A percentile compares a stretch with the other conserved stretches of the same genome.
These are phyloP conservation scores for Blepharisma japonicum DNA, from an alignment of 73 alveolate genomes.

Conservation along the genomic window DNA sequence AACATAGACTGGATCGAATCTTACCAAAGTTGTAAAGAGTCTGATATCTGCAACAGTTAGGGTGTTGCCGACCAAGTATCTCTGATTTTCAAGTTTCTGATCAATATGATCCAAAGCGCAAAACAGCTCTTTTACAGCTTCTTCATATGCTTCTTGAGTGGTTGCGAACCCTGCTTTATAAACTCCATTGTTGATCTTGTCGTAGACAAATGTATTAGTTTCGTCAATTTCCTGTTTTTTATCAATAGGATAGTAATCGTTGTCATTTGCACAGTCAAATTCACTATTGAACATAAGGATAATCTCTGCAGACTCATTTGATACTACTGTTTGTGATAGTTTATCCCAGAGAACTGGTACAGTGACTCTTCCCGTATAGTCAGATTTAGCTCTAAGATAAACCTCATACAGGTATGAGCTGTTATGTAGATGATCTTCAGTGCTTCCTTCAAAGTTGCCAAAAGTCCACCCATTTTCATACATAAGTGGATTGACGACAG, in stretches of 20 bases:
- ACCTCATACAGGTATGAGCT: conserved; percentile 13
- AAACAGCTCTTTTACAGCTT: conserved; percentile 43
- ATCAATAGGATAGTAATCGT: conserved; percentile 34
- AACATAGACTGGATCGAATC: conserved; percentile 60
- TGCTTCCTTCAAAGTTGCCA: conserved; percentile 16
- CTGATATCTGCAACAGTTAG: conserved; percentile 36
- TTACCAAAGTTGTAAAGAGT: conserved; percentile 54
- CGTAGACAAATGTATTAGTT: conserved; percentile 56
- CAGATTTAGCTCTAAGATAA: conserved; percentile 22
- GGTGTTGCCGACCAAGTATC: conserved; percentile 26
- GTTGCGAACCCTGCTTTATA: conserved; percentile 55
- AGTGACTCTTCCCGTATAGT: conserved; percentile 31
- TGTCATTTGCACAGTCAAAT: neutral
- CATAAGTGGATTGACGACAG: conserved; percentile 28
- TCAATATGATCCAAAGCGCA: conserved; percentile 44
- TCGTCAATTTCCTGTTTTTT: conserved; percentile 33
- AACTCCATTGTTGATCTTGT: conserved; percentile 58
- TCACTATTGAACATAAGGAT: conserved; percentile 37
- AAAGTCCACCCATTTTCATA: conserved; percentile 20
- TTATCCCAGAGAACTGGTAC: conserved; percentile 62
- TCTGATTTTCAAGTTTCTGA: conserved; percentile 27
- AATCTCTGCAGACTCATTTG: conserved; percentile 37
- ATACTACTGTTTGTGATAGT: conserved; percentile 38
- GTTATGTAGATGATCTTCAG: conserved; percentile 13
- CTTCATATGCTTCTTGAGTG: conserved; percentile 51